These are phyloP conservation scores for Aspergillus piperis DNA, from an alignment of 2,329 filamentous ascomycete species.

Conservation along the genomic window DNA sequence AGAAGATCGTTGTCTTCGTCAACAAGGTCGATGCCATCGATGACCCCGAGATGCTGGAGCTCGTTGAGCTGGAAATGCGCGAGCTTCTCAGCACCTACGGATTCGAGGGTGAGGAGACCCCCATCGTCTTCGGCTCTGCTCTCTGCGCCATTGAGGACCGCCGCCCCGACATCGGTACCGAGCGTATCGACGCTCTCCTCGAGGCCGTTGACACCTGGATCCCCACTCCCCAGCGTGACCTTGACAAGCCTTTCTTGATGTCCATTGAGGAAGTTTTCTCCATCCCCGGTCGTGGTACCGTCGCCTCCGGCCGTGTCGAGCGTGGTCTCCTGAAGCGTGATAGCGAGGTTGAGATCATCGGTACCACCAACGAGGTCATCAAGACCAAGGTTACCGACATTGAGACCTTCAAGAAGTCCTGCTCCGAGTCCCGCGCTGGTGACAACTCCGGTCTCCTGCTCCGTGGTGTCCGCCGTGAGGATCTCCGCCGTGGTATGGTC, in stretches of 20 bases:
- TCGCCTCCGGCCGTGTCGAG: slow-evolving; percentile 95
- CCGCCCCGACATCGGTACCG: slow-evolving; percentile 78
- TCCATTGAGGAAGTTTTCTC: slow-evolving; percentile 93
- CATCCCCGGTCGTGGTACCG: slow-evolving; percentile 90
- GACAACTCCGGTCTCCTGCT: slow-evolving; percentile 98
- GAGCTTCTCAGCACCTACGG: slow-evolving; percentile 90
- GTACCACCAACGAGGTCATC: slow-evolving; percentile 77
- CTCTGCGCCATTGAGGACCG: slow-evolving; percentile 89
- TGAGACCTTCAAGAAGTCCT: slow-evolving; percentile 99
- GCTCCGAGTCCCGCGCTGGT: slow-evolving; percentile 91
- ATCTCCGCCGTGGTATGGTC: slow-evolving; percentile 93
- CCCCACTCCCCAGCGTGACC: slow-evolving; percentile 87
- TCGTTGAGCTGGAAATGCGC: slow-evolving; percentile 99
- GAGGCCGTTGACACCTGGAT: slow-evolving; percentile 93
- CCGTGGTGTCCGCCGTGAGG: slow-evolving; percentile 93
- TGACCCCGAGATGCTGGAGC: slow-evolving; percentile 98
- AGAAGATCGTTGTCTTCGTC: slow-evolving; percentile 98
- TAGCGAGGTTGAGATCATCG: slow-evolving; percentile 89
- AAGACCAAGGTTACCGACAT: slow-evolving; percentile 99
- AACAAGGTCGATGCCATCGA: slow-evolving; percentile 99
- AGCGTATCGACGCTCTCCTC: slow-evolving; percentile 91
- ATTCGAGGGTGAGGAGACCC: slow-evolving; percentile 97
- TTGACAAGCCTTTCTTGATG: slow-evolving; percentile 99
- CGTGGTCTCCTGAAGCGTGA: slow-evolving; percentile 93
- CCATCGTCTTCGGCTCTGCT: slow-evolving; percentile 94